phyloP scores from a whole-genome alignment of 2,329 filamentous ascomycete species.

The Penicillium capsulatum region DNA sequence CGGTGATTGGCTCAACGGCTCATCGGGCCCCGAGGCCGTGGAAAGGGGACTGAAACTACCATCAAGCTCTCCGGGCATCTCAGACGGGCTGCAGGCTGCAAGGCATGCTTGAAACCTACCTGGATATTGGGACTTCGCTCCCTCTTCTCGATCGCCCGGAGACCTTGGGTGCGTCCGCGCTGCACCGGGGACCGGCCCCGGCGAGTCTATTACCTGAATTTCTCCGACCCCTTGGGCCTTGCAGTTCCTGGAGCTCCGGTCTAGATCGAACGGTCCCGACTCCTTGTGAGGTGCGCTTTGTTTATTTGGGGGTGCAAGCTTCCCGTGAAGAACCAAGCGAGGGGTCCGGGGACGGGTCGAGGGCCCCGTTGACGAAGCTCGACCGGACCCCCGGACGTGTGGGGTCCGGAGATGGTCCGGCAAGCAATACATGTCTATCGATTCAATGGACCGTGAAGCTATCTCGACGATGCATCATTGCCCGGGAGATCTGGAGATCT shows the following conservation, averaged over 20 bases:
- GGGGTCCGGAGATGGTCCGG: too few species aligned
- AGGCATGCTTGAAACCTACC: conserved; percentile 25
- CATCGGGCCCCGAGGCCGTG: conserved; percentile 5
- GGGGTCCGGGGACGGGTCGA: too few species aligned
- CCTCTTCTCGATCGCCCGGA: conserved; percentile 12
- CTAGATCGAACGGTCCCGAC: conserved; percentile 2
- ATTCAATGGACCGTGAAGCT: too few species aligned
- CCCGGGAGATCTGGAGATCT: not conserved
- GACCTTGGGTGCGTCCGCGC: conserved; percentile 11
- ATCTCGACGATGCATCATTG: too few species aligned
- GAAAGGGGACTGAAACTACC: conserved; percentile 14
- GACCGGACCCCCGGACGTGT: too few species aligned
- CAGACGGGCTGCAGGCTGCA: conserved; percentile 18
- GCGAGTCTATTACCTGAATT: conserved; percentile 10
- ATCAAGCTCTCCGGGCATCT: conserved; percentile 7
- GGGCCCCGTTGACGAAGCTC: too few species aligned
- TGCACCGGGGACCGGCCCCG: conserved; percentile 12
- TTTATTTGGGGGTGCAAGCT: too few species aligned
- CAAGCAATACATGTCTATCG: too few species aligned
- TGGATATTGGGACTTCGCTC: conserved; percentile 16
- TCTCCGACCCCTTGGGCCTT: conserved; percentile 13
- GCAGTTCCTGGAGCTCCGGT: conserved; percentile 2
- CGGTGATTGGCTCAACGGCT: conserved; percentile 10
- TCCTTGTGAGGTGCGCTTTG: not conserved
- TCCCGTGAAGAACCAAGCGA: too few species aligned